Evolutionary conservation across 2,329 filamentous ascomycete genomes (phyloP).

Genomic region (Zarea fungicola): DNA sequence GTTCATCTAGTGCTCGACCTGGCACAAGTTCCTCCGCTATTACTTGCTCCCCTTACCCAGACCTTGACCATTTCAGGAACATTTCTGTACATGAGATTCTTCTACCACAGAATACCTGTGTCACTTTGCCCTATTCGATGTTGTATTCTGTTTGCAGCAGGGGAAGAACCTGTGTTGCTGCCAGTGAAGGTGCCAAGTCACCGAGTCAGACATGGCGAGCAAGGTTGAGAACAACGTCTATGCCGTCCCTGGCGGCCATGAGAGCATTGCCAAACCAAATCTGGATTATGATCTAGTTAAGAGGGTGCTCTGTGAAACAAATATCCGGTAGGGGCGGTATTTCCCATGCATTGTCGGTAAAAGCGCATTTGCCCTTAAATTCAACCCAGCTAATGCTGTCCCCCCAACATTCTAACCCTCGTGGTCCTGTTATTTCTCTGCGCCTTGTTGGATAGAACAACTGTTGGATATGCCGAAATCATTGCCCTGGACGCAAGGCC

Average conservation of each 20-base stretch:
- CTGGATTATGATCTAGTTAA: conserved; percentile 18
- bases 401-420: conserved; percentile 51
- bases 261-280: background rate
- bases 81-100: too few relatives aligned
- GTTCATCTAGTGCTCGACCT: too few relatives aligned
- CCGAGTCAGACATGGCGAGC: conserved; percentile 12
- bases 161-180: too few relatives aligned
- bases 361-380: background rate
- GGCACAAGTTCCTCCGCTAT: too few relatives aligned
- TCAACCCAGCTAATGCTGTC: background rate
- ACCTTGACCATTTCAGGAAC: too few relatives aligned
- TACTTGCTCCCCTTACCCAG: too few relatives aligned
- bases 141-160: too few relatives aligned
- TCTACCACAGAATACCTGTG: too few relatives aligned
- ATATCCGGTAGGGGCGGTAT: conserved; percentile 18
- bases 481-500: conserved; percentile 54
- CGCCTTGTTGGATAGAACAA: conserved; percentile 63
- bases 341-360: background rate
- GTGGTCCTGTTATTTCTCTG: conserved; percentile 62
- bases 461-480: conserved; percentile 66
- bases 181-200: too few relatives aligned
- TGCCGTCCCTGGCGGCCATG: conserved; percentile 14
- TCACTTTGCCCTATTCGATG: too few relatives aligned
- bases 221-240: conserved; percentile 19
- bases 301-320: conserved; percentile 24